A percentile compares a stretch with the other conserved stretches of the same genome.
phyloP scores from a whole-genome alignment of 139 green algal genomes.

The Medakamo hakoo region DNA sequence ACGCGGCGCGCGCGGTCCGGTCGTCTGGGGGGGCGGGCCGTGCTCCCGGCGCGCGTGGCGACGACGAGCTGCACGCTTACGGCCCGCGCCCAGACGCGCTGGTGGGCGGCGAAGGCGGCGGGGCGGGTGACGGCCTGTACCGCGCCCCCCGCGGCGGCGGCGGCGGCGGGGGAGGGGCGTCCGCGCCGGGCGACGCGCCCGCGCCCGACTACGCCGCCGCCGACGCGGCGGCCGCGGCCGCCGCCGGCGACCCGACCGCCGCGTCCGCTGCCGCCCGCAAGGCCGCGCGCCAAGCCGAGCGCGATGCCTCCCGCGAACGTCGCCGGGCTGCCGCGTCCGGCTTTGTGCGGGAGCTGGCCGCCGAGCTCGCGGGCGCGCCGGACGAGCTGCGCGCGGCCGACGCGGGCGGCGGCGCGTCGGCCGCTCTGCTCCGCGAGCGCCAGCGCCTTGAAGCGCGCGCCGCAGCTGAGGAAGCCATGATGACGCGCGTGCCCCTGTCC shows the following conservation, averaged over 20 bases:
- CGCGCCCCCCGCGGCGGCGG: conserved; percentile 64
- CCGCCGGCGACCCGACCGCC: not conserved
- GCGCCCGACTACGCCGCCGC: not conserved
- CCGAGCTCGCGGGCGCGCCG: conserved; percentile 55
- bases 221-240: no score
- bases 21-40: conserved; percentile 2
- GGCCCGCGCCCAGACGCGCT: conserved; percentile 58
- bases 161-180: no score
- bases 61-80: conserved; percentile 22
- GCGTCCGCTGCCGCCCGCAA: not conserved
- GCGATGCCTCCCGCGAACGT: not conserved
- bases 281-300: no score
- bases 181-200: not conserved
- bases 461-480: conserved; percentile 76
- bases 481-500: conserved; percentile 63
- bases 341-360: conserved; percentile 34
- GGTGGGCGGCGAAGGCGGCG: conserved; percentile 22
- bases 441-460: conserved; percentile 52
- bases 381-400: conserved; percentile 44
- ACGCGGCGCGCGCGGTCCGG: conserved; percentile 16
- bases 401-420: conserved; percentile 7
- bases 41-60: no score
- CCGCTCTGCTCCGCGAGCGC: conserved; percentile 29
- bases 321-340: conserved; percentile 1
- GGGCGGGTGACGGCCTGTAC: conserved; percentile 56